Percentiles rank a stretch among this genome's conserved stretches.
phyloP scores from a whole-genome alignment of 225 moss, liverwort and hornwort genomes.

The Pseudisothecium myosuroides region DNA sequence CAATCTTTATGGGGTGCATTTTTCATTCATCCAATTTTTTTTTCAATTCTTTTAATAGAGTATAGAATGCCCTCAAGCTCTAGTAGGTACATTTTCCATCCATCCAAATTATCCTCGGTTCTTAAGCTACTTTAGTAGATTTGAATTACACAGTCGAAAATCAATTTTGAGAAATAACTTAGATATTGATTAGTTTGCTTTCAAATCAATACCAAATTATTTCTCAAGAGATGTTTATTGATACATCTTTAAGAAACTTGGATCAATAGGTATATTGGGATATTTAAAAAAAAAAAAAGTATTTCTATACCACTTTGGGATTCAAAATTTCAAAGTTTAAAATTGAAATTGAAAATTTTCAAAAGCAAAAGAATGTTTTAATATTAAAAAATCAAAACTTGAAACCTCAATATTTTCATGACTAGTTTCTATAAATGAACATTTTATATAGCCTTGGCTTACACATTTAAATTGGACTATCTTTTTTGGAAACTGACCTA shows the following conservation, averaged over 20 bases:
- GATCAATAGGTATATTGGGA: no score
- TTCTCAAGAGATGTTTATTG: neutral
- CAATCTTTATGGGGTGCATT: neutral
- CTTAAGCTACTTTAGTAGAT: neutral
- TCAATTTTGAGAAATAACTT: neutral
- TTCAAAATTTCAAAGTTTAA: no score
- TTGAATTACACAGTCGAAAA: neutral
- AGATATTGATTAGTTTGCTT: neutral
- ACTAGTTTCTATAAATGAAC: no score
- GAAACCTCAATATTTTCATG: no score
- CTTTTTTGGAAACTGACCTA: neutral
- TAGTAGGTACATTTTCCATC: neutral
- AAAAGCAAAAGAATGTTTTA: neutral
- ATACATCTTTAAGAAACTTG: neutral
- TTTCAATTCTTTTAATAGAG: rapidly evolving
- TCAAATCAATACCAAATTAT: neutral
- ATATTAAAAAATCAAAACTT: neutral
- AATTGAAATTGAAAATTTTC: neutral
- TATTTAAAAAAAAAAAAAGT: neutral
- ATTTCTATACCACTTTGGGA: rapidly evolving
- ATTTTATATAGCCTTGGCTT: neutral
- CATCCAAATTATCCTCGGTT: neutral
- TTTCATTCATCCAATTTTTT: neutral
- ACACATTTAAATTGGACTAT: neutral
- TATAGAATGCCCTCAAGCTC: rapidly evolving